Percentiles rank a stretch among this genome's conserved stretches.
These are phyloP conservation scores for Euphrasia arctica DNA, from an alignment of 305 asterid genomes.

Conservation along the genomic window DNA sequence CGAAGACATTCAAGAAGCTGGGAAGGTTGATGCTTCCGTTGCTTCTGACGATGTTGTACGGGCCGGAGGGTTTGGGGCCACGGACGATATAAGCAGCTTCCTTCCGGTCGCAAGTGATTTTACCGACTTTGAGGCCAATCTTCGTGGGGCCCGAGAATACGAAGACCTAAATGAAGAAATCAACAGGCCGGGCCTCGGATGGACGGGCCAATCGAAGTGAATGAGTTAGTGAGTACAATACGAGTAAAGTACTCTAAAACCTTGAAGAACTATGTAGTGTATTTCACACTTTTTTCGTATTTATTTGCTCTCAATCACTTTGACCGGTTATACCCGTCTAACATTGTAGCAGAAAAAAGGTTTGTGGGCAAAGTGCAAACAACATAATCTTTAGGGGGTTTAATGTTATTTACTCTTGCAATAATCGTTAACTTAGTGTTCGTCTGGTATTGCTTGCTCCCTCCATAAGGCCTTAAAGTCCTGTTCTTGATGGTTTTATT, in stretches of 20 bases:
- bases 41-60: conserved; percentile 58
- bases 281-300: too few relatives aligned
- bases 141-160: conserved; percentile 63
- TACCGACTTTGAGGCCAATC: conserved; percentile 66
- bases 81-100: conserved; percentile 58
- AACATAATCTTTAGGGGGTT: too few relatives aligned
- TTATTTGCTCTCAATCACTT: too few relatives aligned
- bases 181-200: conserved; percentile 70
- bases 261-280: too few relatives aligned
- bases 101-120: conserved; percentile 72
- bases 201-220: conserved; percentile 43
- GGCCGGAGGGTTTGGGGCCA: conserved; percentile 82
- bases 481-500: conserved; percentile 20
- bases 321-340: too few relatives aligned
- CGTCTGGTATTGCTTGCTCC: conserved; percentile 17
- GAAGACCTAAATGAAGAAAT: conserved; percentile 51
- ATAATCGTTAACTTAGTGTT: conserved; percentile 8
- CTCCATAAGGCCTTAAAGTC: neutral
- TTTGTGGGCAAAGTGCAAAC: too few relatives aligned
- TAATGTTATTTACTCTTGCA: neutral
- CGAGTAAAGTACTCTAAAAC: too few relatives aligned
- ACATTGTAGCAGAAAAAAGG: too few relatives aligned
- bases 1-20: conserved; percentile 27
- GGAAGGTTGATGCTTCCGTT: conserved; percentile 27
- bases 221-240: conserved; percentile 14